These are phyloP conservation scores for Xylariaceae sp. DNA, from an alignment of 2,329 filamentous ascomycete species.

Conservation along the genomic window DNA sequence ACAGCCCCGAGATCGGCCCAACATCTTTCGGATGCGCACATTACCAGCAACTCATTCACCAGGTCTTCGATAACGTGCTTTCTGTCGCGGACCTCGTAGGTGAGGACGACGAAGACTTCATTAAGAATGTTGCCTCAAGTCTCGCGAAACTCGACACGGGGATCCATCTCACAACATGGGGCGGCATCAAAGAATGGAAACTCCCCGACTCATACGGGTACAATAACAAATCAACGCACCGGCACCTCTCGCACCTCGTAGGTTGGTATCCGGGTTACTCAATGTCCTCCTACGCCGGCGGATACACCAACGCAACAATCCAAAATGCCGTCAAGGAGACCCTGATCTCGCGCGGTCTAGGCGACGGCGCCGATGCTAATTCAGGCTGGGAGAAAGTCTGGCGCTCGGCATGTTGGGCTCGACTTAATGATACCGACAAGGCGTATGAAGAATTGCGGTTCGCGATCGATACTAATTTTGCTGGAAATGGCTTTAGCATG, in stretches of 20 bases:
- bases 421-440: constrained; percentile 45
- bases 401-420: constrained; percentile 52
- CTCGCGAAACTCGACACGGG: constrained; percentile 35
- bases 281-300: constrained; percentile 39
- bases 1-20: constrained; percentile 52
- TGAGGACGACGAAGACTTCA: constrained; percentile 30
- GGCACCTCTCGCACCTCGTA: constrained; percentile 50
- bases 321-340: constrained; percentile 42
- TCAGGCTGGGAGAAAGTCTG: constrained; percentile 56
- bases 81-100: constrained; percentile 22
- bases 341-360: constrained; percentile 43
- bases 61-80: constrained; percentile 38
- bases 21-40: constrained; percentile 51
- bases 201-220: constrained; percentile 30
- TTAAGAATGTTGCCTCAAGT: constrained; percentile 35
- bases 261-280: constrained; percentile 53
- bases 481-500: constrained; percentile 46
- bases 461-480: constrained; percentile 46
- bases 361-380: constrained; percentile 40
- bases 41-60: constrained; percentile 47
- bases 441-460: constrained; percentile 46
- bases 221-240: constrained; percentile 28
- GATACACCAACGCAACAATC: constrained; percentile 40
- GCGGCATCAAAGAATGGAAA: constrained; percentile 35
- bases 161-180: constrained; percentile 29